Conservation (phyloP, 352 stramenopile species). For the Peronospora farinosa region DNA sequence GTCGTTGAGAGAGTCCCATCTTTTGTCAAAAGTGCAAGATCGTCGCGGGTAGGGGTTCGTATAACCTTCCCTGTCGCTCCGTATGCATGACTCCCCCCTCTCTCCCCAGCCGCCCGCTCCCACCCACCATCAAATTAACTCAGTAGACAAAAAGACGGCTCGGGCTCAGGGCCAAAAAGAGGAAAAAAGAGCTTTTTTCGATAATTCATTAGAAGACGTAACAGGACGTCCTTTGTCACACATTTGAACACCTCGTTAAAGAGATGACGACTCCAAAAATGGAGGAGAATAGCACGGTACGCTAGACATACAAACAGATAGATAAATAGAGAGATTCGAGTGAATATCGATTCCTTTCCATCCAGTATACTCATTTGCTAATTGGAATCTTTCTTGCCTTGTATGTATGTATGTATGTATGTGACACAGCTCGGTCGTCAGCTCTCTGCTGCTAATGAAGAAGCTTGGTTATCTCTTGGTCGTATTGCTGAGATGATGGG, state of each 20-base stretch:
- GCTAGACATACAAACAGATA: neutral
- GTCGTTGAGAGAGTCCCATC: slow-evolving; percentile 8
- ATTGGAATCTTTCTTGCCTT: neutral
- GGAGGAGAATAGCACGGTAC: slow-evolving; percentile 70
- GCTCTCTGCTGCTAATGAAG: slow-evolving; percentile 72
- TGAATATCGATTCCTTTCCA: slow-evolving; percentile 14
- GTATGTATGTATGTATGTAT: too few relatives aligned
- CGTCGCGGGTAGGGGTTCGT: slow-evolving; percentile 18
- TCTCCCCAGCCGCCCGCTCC: slow-evolving; percentile 19
- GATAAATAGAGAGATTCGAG: slow-evolving; percentile 1
- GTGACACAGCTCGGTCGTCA: slow-evolving; percentile 65
- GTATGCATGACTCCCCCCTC: slow-evolving; percentile 13
- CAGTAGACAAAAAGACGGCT: slow-evolving; percentile 44
- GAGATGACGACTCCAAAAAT: slow-evolving; percentile 71
- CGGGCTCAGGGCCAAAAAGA: slow-evolving; percentile 22
- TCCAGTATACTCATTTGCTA: neutral
- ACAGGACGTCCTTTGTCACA: neutral
- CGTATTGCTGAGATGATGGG: slow-evolving; percentile 88
- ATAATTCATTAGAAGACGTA: too few relatives aligned
- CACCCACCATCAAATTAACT: slow-evolving; percentile 32
- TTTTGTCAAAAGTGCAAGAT: slow-evolving; percentile 13
- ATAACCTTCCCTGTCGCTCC: slow-evolving; percentile 26
- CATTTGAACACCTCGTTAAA: too few relatives aligned
- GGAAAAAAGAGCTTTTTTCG: too few relatives aligned
- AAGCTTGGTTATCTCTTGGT: slow-evolving; percentile 75